These are phyloP conservation scores for Yarrowia sp. DNA, from an alignment of 805 yeast species.

Conservation along the genomic window DNA sequence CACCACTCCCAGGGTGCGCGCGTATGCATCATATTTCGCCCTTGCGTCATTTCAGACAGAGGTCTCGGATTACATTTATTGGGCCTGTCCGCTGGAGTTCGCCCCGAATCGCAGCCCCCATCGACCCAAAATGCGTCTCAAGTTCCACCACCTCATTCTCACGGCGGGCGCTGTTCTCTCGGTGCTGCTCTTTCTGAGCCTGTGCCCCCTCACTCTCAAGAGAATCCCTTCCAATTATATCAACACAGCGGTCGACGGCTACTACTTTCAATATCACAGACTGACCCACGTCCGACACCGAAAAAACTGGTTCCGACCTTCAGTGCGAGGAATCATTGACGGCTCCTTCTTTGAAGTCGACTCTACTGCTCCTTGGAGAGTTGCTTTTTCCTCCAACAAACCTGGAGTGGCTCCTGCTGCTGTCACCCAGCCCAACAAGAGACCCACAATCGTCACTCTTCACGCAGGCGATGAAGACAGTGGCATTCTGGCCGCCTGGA, in stretches of 20 bases:
- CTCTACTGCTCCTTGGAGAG: conserved; percentile 32
- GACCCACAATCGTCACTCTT: conserved; percentile 28
- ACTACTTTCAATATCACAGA: conserved; percentile 35
- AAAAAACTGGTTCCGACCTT: conserved; percentile 35
- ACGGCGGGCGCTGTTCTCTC: conserved; percentile 25
- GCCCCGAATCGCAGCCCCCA: not conserved
- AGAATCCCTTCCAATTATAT: conserved; percentile 31
- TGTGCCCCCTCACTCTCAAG: conserved; percentile 30
- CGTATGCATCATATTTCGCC: conserved; percentile 22
- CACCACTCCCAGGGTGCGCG: conserved; percentile 35
- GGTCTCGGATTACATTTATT: conserved; percentile 14
- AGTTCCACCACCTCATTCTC: conserved; percentile 20
- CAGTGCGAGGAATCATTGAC: conserved; percentile 27
- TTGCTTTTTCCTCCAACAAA: conserved; percentile 25
- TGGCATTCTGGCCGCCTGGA: conserved; percentile 15
- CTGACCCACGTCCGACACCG: conserved; percentile 26
- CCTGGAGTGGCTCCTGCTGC: conserved; percentile 27
- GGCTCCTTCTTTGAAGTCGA: conserved; percentile 35
- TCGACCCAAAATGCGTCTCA: conserved; percentile 24
- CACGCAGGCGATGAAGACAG: not conserved
- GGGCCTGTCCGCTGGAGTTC: conserved; percentile 1
- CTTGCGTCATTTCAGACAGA: conserved; percentile 22
- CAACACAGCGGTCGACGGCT: conserved; percentile 37
- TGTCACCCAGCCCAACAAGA: conserved; percentile 11
- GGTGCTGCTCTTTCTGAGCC: conserved; percentile 11